A percentile compares a stretch with the other conserved stretches of the same genome.
phyloP scores from a whole-genome alignment of 2,329 filamentous ascomycete species.

The Dactylonectria estremocensis region DNA sequence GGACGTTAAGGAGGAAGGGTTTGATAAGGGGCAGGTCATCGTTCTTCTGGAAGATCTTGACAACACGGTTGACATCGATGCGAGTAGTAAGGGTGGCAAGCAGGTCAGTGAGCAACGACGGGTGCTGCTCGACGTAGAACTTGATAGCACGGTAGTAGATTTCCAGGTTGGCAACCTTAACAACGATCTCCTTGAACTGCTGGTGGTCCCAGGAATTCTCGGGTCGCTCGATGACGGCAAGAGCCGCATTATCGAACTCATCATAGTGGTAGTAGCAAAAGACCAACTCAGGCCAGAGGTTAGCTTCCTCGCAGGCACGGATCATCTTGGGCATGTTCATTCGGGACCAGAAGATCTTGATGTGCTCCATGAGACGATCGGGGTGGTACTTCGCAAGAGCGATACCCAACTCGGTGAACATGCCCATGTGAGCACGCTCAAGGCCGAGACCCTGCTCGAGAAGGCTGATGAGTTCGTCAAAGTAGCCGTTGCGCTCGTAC shows the following conservation, averaged over 20 bases:
- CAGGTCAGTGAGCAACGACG: conserved; percentile 94
- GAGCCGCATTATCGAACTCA: conserved; percentile 96
- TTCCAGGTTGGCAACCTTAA: conserved; percentile 98
- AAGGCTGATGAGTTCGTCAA: conserved; percentile 95
- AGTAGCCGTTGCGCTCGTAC: conserved; percentile 97
- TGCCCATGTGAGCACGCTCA: conserved; percentile 94
- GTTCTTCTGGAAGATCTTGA: conserved; percentile 98
- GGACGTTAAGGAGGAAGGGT: conserved; percentile 97
- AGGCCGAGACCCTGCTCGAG: conserved; percentile 96
- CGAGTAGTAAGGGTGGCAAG: conserved; percentile 92
- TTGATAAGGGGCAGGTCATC: conserved; percentile 99
- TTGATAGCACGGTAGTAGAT: conserved; percentile 98
- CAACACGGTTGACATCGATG: conserved; percentile 98
- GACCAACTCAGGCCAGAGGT: conserved; percentile 96
- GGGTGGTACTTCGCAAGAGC: conserved; percentile 95
- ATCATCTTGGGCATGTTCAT: conserved; percentile 99
- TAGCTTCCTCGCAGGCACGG: conserved; percentile 90
- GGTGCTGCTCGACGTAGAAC: conserved; percentile 98
- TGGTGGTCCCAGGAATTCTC: conserved; percentile 99
- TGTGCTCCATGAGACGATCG: conserved; percentile 96
- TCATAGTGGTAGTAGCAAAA: conserved; percentile 99
- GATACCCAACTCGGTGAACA: conserved; percentile 95
- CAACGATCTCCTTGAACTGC: conserved; percentile 98
- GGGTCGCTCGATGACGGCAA: conserved; percentile 98
- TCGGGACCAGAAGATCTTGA: conserved; percentile 97